phyloP scores from a whole-genome alignment of 2,329 filamentous ascomycete genomes.

The Xylaria sp. region DNA sequence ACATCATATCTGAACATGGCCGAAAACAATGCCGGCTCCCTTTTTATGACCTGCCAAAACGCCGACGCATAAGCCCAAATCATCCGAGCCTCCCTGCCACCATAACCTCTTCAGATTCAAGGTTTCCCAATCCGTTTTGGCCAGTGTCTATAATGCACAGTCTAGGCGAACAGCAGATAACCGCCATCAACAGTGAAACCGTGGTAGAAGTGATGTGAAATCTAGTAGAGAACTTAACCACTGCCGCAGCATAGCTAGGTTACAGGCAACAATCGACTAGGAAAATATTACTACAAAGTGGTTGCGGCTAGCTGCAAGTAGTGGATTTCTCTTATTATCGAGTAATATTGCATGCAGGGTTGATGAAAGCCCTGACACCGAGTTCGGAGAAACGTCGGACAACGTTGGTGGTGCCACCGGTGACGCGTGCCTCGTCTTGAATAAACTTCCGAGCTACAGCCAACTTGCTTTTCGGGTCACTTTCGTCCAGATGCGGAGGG shows the following conservation, averaged over 20 bases:
- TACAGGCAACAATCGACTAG: constrained; percentile 20
- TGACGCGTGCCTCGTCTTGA: constrained; percentile 69
- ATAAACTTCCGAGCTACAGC: constrained; percentile 77
- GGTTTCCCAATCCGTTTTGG: constrained; percentile 30
- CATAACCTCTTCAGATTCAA: constrained; percentile 20
- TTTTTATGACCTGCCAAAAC: constrained; percentile 37
- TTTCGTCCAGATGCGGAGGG: constrained; percentile 72
- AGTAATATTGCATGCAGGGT: constrained; percentile 62
- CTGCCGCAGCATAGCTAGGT: constrained; percentile 25
- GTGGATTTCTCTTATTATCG: constrained; percentile 37
- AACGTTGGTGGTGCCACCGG: constrained; percentile 79
- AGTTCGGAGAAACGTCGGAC: constrained; percentile 77
- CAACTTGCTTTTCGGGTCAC: constrained; percentile 73
- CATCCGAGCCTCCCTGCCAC: constrained; percentile 19
- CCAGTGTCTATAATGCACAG: constrained; percentile 38
- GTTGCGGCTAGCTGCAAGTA: constrained; percentile 20
- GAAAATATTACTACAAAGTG: constrained; percentile 33
- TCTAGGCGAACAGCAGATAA: constrained; percentile 35
- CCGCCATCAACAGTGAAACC: constrained; percentile 26
- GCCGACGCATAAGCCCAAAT: constrained; percentile 37
- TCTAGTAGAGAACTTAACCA: constrained; percentile 26
- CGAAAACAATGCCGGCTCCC: constrained; percentile 25
- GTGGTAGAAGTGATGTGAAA: constrained; percentile 32
- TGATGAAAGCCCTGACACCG: constrained; percentile 69
- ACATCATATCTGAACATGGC: constrained; percentile 39